Evolutionary conservation across 768 basidiomycete species (phyloP).

Genomic region (Suillus subalutaceus): DNA sequence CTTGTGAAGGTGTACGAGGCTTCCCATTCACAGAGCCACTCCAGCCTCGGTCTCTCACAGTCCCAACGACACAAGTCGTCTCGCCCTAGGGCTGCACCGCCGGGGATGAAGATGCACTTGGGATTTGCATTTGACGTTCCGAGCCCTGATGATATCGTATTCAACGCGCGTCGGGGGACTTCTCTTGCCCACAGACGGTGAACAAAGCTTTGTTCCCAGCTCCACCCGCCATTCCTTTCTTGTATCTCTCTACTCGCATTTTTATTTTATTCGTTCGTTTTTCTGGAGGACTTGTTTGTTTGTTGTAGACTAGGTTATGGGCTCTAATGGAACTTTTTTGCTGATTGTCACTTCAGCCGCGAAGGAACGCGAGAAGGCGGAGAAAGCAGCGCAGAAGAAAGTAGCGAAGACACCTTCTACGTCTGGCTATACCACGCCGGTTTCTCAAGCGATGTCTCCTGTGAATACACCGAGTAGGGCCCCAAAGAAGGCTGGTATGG

Average conservation of each 20-base stretch:
- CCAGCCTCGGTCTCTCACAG: conserved; percentile 27
- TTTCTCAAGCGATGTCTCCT: conserved; percentile 51
- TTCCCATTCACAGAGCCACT: conserved; percentile 31
- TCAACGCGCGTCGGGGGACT: conserved; percentile 79
- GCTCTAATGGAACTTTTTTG: conserved; percentile 39
- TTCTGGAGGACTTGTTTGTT: conserved; percentile 20
- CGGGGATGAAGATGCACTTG: conserved; percentile 37
- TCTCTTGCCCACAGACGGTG: conserved; percentile 48
- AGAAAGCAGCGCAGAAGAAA: conserved; percentile 56
- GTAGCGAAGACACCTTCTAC: conserved; percentile 33
- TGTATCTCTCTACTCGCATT: conserved; percentile 8
- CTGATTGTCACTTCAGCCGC: conserved; percentile 58
- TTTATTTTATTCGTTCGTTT: conserved; percentile 11
- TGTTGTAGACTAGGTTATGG: conserved; percentile 33
- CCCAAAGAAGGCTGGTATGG: conserved; percentile 41
- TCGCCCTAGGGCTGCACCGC: conserved; percentile 27
- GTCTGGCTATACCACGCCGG: conserved; percentile 42
- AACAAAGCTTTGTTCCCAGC: conserved; percentile 18
- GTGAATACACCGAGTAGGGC: conserved; percentile 42
- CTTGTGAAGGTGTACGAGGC: conserved; percentile 33
- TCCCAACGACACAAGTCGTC: conserved; percentile 17
- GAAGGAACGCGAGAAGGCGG: conserved; percentile 78
- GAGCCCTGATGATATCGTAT: conserved; percentile 90
- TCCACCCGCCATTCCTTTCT: conserved; percentile 1
- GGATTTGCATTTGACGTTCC: conserved; percentile 77